phyloP scores from a whole-genome alignment of 148 eudicot genomes.

The Pharnaceum exiguum region DNA sequence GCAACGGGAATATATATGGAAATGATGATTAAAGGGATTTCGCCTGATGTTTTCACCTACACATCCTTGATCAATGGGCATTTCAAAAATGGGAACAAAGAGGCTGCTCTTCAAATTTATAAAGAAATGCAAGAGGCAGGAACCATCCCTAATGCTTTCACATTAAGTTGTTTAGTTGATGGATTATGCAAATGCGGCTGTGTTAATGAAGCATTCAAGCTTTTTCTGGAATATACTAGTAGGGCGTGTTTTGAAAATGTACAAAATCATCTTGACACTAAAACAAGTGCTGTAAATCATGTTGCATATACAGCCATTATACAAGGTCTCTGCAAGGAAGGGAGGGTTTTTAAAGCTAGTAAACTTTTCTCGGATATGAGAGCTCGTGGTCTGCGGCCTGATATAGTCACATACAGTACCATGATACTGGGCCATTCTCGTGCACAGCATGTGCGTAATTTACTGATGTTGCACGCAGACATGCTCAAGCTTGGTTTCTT shows the following conservation, averaged over 20 bases:
- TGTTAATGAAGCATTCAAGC: constrained; percentile 43
- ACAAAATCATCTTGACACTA: constrained; percentile 17
- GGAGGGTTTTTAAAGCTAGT: constrained; percentile 52
- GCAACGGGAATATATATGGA: constrained; percentile 63
- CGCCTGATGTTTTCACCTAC: constrained; percentile 71
- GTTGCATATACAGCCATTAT: constrained; percentile 65
- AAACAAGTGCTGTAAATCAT: constrained; percentile 29
- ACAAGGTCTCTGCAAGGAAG: constrained; percentile 56
- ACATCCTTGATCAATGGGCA: constrained; percentile 71
- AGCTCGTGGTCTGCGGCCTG: constrained; percentile 41
- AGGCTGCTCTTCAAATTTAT: constrained; percentile 55
- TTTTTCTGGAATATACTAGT: constrained; percentile 39
- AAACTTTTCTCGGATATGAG: constrained; percentile 64
- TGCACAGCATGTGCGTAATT: constrained; percentile 34
- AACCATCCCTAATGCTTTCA: constrained; percentile 52
- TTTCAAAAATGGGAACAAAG: constrained; percentile 46
- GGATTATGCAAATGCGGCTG: constrained; percentile 73
- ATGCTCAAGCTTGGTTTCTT: constrained; percentile 65
- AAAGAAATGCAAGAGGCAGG: constrained; percentile 70
- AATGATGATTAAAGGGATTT: constrained; percentile 62
- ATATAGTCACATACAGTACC: constrained; percentile 39
- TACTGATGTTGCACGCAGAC: constrained; percentile 77
- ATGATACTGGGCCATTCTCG: constrained; percentile 38
- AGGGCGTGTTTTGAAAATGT: constrained; percentile 5
- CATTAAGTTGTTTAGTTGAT: constrained; percentile 61